Base-by-base conservation (phyloP, 2,329 filamentous ascomycete genomes). In the Podosphaera fusca region DNA sequence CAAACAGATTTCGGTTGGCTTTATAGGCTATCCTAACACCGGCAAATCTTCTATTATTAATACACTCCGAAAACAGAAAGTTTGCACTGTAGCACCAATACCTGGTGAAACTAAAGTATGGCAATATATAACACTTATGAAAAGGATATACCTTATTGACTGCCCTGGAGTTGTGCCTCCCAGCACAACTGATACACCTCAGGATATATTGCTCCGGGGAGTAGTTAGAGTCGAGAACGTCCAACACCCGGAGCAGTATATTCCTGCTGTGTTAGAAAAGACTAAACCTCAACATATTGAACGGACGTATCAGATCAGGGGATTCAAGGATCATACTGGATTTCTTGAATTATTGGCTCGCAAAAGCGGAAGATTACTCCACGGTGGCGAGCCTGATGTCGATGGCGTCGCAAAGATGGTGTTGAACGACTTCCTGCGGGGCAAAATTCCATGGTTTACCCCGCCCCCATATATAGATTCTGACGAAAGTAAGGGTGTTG, bases 41-140 rank as follows among this genome's bases (percentile, higher is more conserved):
- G 92, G 92, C 64, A 98, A 98, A 70, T 94, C 86, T 2, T 92
- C 86, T 49, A 92, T 98, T 63, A 96, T 98, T 72, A 98, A 98
- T 72, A 95, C 90, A 0, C 73, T 98, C 2, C 79, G 88, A 51
- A 90, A 88, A 69, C 96, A 95, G 74, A 89, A 92, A 69, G 89
- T 95, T 46, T 89, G 89, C 72, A 92, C 77, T 14, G 87, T 94
- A 2, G 92, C 92, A 5, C 92, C 90, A 4, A 95, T 96, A 60
- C 90, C 92, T 5, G 92, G 89, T 12, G 89, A 95, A 73, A 96
- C 90, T 38, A 96, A 95, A 71, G 85, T 95, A 35, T 96, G 92
- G 90, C 90, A 95, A 69, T 95, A 95, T 67, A 87, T 95, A 63
- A 95, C 88, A 2, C 71, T 96, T 59, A 95, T 94, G 85, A 94